Evolutionary conservation across 305 asterid genomes (phyloP).

Genomic region (Fraxinus xanthoxyloides): DNA sequence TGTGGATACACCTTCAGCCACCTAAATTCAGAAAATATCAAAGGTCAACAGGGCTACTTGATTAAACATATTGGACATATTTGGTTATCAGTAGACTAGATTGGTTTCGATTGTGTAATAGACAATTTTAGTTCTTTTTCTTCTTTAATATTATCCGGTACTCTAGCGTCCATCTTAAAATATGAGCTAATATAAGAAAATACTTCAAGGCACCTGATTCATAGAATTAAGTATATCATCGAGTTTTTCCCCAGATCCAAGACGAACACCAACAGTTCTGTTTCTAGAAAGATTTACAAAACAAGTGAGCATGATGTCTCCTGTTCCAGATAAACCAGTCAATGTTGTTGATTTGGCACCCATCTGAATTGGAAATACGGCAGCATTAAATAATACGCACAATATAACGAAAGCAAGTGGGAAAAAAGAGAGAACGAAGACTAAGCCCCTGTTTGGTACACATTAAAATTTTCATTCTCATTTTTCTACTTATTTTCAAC

Average conservation of each 20-base stretch:
- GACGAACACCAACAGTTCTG: slow-evolving; percentile 92
- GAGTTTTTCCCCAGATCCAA: slow-evolving; percentile 88
- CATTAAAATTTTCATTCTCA: no score
- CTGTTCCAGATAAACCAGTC: slow-evolving; percentile 83
- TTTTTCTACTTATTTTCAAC: no score
- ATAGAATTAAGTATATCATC: slow-evolving; percentile 77
- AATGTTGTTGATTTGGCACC: slow-evolving; percentile 87
- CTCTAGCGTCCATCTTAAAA: background rate
- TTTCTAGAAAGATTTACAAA: slow-evolving; percentile 90
- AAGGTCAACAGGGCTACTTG: slow-evolving; percentile 4
- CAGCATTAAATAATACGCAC: slow-evolving; percentile 17
- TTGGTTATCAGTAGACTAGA: background rate
- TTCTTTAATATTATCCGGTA: background rate
- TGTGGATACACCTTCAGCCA: slow-evolving; percentile 89
- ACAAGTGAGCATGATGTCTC: slow-evolving; percentile 95
- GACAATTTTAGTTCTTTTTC: background rate
- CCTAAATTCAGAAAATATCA: slow-evolving; percentile 36
- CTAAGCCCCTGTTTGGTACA: no score
- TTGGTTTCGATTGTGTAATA: background rate
- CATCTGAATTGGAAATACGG: slow-evolving; percentile 54
- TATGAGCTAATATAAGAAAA: background rate
- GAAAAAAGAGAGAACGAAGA: background rate
- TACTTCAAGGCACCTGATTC: slow-evolving; percentile 56
- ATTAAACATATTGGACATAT: background rate
- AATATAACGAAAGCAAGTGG: background rate